Conservation (phyloP, 768 basidiomycete species). For the Hortiboletus flavorubellus region DNA sequence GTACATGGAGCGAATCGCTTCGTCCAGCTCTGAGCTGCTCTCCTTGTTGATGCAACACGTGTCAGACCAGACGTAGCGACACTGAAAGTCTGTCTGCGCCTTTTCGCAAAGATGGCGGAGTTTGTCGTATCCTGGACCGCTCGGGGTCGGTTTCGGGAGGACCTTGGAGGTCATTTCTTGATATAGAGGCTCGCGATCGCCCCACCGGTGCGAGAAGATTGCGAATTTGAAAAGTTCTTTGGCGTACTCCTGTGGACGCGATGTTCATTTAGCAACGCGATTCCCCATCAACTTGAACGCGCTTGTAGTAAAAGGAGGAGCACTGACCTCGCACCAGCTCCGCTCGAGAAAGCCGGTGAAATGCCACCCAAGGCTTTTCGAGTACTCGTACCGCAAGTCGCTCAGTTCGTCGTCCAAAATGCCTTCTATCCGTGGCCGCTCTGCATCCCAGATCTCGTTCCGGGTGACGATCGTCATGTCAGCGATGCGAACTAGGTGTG, state of each 20-base stretch:
- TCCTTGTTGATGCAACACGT: conserved; percentile 12
- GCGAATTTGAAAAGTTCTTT: conserved; percentile 6
- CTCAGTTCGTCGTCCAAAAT: background rate
- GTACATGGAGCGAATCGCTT: conserved; percentile 14
- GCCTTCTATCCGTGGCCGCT: background rate
- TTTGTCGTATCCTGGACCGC: conserved; percentile 8
- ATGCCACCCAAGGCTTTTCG: background rate
- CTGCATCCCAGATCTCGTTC: conserved; percentile 7
- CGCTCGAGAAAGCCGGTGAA: conserved; percentile 9
- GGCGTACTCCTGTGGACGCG: background rate
- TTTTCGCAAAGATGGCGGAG: conserved; percentile 6
- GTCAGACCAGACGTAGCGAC: conserved; percentile 14
- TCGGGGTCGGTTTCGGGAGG: background rate
- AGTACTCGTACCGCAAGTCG: conserved; percentile 1
- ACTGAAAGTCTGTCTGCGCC: conserved; percentile 1
- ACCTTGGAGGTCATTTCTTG: conserved; percentile 2
- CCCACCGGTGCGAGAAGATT: conserved; percentile 11
- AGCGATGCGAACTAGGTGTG: background rate
- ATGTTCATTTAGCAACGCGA: background rate
- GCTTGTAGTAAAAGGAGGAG: background rate
- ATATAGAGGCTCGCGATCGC: conserved; percentile 3
- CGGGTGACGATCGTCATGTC: conserved; percentile 7
- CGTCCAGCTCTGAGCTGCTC: conserved; percentile 11
- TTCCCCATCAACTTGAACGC: too few species aligned
- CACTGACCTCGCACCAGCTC: conserved; percentile 4